Evolutionary conservation across 1,284 basidiomycete genomes (phyloP).

Genomic region (Microbotryomycetes sp.): DNA sequence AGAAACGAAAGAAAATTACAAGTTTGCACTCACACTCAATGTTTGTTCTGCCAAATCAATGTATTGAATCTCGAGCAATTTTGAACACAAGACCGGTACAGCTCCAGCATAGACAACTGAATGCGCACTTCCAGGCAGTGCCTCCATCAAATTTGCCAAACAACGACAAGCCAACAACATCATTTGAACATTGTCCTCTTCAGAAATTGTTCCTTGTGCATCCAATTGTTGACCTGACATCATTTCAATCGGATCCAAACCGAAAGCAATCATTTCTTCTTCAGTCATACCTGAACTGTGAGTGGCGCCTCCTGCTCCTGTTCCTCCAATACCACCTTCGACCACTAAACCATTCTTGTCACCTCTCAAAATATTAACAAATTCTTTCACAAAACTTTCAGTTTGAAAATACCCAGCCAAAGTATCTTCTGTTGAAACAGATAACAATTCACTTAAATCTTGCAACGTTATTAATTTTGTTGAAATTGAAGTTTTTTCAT

Average conservation of each 20-base stretch:
- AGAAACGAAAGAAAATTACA: constrained; percentile 1
- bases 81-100: constrained; percentile 89
- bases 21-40: constrained; percentile 64
- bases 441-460: constrained; percentile 88
- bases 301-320: constrained; percentile 41
- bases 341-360: constrained; percentile 41
- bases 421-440: constrained; percentile 95
- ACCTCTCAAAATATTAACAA: constrained; percentile 86
- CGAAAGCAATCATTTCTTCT: constrained; percentile 48
- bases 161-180: constrained; percentile 87
- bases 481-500: constrained; percentile 52
- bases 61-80: constrained; percentile 88
- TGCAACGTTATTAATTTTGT: constrained; percentile 83
- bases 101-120: constrained; percentile 92
- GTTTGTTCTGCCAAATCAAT: constrained; percentile 96
- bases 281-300: constrained; percentile 41
- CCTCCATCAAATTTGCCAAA: constrained; percentile 93
- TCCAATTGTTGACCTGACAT: too few species aligned
- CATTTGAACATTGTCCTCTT: constrained; percentile 45
- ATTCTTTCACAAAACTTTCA: constrained; percentile 83
- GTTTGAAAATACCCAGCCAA: constrained; percentile 90
- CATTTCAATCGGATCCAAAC: constrained; percentile 35
- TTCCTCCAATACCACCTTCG: constrained; percentile 17
- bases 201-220: constrained; percentile 51
- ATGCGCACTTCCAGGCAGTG: constrained; percentile 84